A percentile compares a stretch with the other conserved stretches of the same genome.
phyloP scores from a whole-genome alignment of 352 stramenopile species.

The Globisporangium emineosum region DNA sequence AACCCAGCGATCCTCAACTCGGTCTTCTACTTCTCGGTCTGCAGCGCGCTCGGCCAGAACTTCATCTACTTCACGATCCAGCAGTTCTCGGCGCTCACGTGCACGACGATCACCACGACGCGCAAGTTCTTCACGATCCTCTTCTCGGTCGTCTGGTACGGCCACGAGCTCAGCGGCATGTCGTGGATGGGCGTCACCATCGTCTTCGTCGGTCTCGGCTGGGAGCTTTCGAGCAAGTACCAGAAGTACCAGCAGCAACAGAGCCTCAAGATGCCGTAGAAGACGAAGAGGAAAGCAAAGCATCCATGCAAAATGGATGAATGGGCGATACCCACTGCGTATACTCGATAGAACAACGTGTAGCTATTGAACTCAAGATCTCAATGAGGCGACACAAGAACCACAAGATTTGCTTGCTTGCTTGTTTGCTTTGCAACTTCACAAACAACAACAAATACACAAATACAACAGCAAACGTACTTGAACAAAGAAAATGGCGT shows the following conservation, averaged over 20 bases:
- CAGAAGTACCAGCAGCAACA: slow-evolving; percentile 78
- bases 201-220: slow-evolving; percentile 89
- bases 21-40: slow-evolving; percentile 94
- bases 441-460: too few species aligned
- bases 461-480: too few species aligned
- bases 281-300: neutral
- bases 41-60: slow-evolving; percentile 96
- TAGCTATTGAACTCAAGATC: too few species aligned
- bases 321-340: neutral
- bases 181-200: slow-evolving; percentile 91
- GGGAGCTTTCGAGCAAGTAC: slow-evolving; percentile 85
- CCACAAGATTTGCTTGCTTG: too few species aligned
- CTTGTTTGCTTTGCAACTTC: too few species aligned
- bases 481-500: slow-evolving; percentile 3
- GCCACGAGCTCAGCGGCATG: slow-evolving; percentile 89
- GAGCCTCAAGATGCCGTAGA: slow-evolving; percentile 34
- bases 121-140: slow-evolving; percentile 99
- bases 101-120: slow-evolving; percentile 99
- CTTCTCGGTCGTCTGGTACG: slow-evolving; percentile 96
- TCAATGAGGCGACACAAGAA: too few species aligned
- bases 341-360: neutral
- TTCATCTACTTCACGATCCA: slow-evolving; percentile 99
- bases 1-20: slow-evolving; percentile 83
- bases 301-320: neutral
- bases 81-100: slow-evolving; percentile 97